A percentile compares a stretch with the other conserved stretches of the same genome.
Conservation (phyloP, 148 eudicot species). For the Arctostaphylos glauca region DNA sequence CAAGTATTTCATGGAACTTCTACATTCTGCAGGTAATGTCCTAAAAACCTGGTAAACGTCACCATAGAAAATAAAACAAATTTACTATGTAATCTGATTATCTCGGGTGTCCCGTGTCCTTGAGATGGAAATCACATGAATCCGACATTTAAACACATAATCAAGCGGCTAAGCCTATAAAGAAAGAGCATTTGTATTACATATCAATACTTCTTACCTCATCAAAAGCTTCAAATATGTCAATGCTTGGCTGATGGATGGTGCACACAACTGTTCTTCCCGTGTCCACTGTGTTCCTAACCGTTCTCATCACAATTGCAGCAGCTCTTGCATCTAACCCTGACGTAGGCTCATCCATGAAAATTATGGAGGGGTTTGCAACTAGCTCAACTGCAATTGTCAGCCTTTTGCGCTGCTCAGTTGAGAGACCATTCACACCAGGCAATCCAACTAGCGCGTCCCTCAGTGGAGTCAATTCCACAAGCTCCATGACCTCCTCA, state of each 20-base stretch:
- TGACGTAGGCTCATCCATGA: constrained; percentile 71
- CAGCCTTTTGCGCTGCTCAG: constrained; percentile 66
- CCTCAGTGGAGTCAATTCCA: constrained; percentile 48
- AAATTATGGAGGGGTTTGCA: constrained; percentile 67
- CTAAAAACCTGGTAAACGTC: too few species aligned
- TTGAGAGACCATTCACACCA: constrained; percentile 66
- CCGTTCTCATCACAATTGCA: constrained; percentile 72
- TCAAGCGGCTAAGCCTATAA: too few species aligned
- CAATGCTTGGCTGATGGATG: constrained; percentile 38
- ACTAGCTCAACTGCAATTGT: constrained; percentile 70
- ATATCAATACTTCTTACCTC: neutral
- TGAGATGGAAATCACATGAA: too few species aligned
- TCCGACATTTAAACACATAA: too few species aligned
- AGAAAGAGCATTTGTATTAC: too few species aligned
- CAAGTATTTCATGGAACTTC: too few species aligned
- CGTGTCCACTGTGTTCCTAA: constrained; percentile 60
- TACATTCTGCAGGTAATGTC: too few species aligned
- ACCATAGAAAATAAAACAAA: too few species aligned
- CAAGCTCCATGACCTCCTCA: constrained; percentile 73
- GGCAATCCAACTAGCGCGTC: constrained; percentile 68
- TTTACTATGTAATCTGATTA: too few species aligned
- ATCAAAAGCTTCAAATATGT: constrained; percentile 74
- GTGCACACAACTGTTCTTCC: too few species aligned
- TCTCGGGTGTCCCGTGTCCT: too few species aligned
- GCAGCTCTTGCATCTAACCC: constrained; percentile 79